Percentiles rank a stretch among this genome's conserved stretches.
Conservation (phyloP, 31 red algal species). For the Bonnemaisonia californica region DNA sequence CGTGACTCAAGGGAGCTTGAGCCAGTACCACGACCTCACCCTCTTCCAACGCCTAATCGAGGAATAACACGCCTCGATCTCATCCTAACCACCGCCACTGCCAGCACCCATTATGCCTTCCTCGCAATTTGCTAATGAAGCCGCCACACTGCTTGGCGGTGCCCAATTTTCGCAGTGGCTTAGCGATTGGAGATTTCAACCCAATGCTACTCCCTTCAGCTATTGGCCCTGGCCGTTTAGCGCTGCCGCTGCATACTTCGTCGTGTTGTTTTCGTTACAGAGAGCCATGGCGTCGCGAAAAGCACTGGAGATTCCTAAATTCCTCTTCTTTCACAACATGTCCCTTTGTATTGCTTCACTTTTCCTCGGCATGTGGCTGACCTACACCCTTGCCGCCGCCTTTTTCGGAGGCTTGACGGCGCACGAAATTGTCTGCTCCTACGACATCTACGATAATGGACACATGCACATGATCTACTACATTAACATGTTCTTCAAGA, state of each 20-base stretch:
- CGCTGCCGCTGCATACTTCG: slow-evolving; percentile 65
- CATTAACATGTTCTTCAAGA: slow-evolving; percentile 91
- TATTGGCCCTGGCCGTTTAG: slow-evolving; percentile 49
- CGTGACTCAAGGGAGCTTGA: too few species aligned
- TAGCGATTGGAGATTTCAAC: slow-evolving; percentile 68
- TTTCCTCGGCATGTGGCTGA: slow-evolving; percentile 72
- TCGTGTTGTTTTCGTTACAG: slow-evolving; percentile 52
- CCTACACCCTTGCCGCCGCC: slow-evolving; percentile 38
- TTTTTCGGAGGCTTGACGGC: slow-evolving; percentile 37
- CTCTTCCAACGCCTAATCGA: too few species aligned
- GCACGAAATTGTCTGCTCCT: slow-evolving; percentile 80
- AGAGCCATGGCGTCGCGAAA: slow-evolving; percentile 44
- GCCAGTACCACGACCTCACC: too few species aligned
- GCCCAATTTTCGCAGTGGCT: background rate
- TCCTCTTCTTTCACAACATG: slow-evolving; percentile 88
- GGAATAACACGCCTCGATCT: too few species aligned
- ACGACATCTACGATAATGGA: slow-evolving; percentile 80
- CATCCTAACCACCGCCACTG: too few species aligned
- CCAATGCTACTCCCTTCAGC: slow-evolving; percentile 65
- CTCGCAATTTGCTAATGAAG: background rate
- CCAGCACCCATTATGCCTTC: background rate
- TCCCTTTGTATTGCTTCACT: slow-evolving; percentile 62
- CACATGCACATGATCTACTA: slow-evolving; percentile 91
- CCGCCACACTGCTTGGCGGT: background rate
- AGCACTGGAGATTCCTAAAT: slow-evolving; percentile 57